Evolutionary conservation across 805 yeast species (phyloP).

Genomic region (Candida coquimbonensis): DNA sequence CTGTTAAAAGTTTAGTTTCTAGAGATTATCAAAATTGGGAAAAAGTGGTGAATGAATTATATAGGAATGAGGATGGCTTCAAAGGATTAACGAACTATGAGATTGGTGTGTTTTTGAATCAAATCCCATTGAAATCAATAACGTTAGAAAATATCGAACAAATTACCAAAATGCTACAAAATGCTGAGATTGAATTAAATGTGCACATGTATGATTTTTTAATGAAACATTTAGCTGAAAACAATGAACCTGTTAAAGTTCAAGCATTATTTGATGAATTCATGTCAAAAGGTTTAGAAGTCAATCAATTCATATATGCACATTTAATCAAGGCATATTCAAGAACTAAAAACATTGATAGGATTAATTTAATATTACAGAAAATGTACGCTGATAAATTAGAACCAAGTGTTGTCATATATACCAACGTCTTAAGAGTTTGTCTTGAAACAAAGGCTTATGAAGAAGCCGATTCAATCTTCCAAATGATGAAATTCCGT

Average conservation of each 20-base stretch:
- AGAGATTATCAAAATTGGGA: constrained; percentile 39
- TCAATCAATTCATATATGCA: constrained; percentile 34
- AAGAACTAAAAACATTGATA: constrained; percentile 24
- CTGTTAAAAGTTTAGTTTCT: constrained; percentile 33
- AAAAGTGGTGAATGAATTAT: constrained; percentile 21
- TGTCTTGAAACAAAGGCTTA: constrained; percentile 47
- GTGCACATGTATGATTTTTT: constrained; percentile 29
- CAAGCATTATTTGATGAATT: constrained; percentile 28
- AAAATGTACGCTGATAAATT: constrained; percentile 24
- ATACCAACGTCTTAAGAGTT: constrained; percentile 53
- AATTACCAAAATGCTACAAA: constrained; percentile 27
- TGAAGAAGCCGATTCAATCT: constrained; percentile 60
- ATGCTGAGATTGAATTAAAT: constrained; percentile 24
- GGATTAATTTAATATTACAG: constrained; percentile 11
- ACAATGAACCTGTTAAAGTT: constrained; percentile 21
- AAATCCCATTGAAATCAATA: constrained; percentile 30
- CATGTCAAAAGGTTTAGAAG: constrained; percentile 16
- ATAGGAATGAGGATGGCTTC: constrained; percentile 28
- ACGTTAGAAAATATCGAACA: constrained; percentile 25
- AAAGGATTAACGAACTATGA: constrained; percentile 24
- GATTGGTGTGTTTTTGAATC: constrained; percentile 27
- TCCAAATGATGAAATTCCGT: constrained; percentile 80
- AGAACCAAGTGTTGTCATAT: constrained; percentile 38
- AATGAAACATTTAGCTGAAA: constrained; percentile 29
- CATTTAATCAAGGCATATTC: constrained; percentile 36